phyloP scores from a whole-genome alignment of 129 eudicot genomes.

The Lactuca saligna region DNA sequence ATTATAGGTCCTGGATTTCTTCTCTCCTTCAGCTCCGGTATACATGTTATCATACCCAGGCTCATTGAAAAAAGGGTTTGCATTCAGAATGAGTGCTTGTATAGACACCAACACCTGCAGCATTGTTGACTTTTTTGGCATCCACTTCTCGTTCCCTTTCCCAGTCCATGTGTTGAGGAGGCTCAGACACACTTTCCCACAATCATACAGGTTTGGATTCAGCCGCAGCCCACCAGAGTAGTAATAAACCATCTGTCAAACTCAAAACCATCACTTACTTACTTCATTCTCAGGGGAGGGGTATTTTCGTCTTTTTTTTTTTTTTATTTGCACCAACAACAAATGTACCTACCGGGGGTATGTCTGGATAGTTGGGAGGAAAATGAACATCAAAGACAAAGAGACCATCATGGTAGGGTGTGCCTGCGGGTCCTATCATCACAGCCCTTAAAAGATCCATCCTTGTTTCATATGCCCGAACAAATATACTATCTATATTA shows the following conservation, averaged over 20 bases:
- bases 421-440: constrained; percentile 72
- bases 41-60: constrained; percentile 51
- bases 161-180: constrained; percentile 68
- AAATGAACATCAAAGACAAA: constrained; percentile 67
- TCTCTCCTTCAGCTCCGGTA: constrained; percentile 38
- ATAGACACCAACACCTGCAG: constrained; percentile 67
- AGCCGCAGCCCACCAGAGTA: constrained; percentile 67
- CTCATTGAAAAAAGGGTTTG: constrained; percentile 58
- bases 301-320: too few relatives aligned
- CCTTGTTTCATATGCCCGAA: constrained; percentile 65
- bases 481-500: constrained; percentile 55
- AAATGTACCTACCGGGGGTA: constrained; percentile 50
- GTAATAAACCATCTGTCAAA: constrained; percentile 60
- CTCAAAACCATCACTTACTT: neutral
- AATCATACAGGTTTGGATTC: constrained; percentile 62
- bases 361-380: constrained; percentile 56
- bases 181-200: constrained; percentile 69
- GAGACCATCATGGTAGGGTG: constrained; percentile 85
- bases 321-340: too few relatives aligned
- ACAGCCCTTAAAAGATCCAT: constrained; percentile 86
- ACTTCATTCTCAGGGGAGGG: too few relatives aligned
- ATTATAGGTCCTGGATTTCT: constrained; percentile 43
- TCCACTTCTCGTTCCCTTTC: constrained; percentile 53
- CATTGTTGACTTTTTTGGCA: constrained; percentile 62
- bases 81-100: constrained; percentile 62